Percentiles rank a stretch among this genome's conserved stretches.
Evolutionary conservation across 257 asterid genomes (phyloP).

Genomic region (Fraxinus pennsylvanica): DNA sequence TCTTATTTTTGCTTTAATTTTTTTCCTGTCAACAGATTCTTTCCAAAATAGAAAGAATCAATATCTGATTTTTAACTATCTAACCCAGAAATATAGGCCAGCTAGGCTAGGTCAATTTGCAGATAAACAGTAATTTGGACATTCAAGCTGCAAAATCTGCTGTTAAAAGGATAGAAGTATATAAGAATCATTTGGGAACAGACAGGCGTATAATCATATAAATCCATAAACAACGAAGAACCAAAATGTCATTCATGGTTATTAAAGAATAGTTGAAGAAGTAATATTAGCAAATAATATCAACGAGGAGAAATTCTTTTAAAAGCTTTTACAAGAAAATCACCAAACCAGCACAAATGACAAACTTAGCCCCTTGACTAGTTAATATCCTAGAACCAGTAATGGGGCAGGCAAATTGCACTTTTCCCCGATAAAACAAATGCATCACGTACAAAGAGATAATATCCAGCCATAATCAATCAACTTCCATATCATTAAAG

Average conservation of each 20-base stretch:
- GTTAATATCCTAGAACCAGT: not conserved
- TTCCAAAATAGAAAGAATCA: not conserved
- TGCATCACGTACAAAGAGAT: slow-evolving; percentile 1
- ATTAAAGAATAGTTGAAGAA: not conserved
- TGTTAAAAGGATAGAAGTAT: not conserved
- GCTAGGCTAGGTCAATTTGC: not conserved
- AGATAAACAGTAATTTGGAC: not conserved
- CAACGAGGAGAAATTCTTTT: not conserved
- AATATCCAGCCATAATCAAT: too few relatives aligned
- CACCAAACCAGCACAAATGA: not conserved
- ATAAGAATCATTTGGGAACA: not conserved
- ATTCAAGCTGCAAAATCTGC: not conserved
- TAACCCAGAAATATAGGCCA: not conserved
- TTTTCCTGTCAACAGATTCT: not conserved
- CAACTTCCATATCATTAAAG: slow-evolving; percentile 2
- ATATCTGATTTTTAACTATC: not conserved
- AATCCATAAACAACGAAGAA: not conserved
- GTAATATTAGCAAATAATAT: not conserved
- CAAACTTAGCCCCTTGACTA: not conserved
- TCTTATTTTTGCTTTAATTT: not conserved
- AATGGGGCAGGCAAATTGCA: not conserved
- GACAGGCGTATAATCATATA: not conserved
- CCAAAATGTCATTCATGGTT: not conserved
- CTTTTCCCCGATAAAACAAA: not conserved
- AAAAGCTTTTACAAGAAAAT: not conserved